A percentile compares a stretch with the other conserved stretches of the same genome.
Conservation (phyloP, 1,139 yeast genomes). For the Casaregolazyma lundiana region DNA sequence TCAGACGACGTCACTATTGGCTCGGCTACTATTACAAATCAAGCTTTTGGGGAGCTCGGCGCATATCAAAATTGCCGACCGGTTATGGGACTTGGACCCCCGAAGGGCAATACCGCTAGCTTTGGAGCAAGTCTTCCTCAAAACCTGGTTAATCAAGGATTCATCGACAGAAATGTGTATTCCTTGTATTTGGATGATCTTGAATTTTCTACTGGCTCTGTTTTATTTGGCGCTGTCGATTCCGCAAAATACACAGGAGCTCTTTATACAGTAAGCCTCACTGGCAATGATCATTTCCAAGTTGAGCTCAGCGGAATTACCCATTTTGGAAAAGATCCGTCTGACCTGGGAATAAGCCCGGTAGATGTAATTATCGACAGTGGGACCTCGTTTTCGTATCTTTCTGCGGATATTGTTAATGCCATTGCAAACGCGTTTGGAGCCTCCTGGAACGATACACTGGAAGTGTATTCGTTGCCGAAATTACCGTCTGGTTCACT, state of each 20-base stretch:
- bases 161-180: neutral
- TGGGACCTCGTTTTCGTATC: conserved; percentile 56
- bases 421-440: conserved; percentile 13
- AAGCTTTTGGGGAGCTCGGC: conserved; percentile 8
- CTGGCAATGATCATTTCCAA: conserved; percentile 8
- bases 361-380: conserved; percentile 53
- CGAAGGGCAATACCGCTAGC: neutral
- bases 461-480: conserved; percentile 21
- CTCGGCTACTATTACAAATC: conserved; percentile 5
- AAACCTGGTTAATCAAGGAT: neutral
- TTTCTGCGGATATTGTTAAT: conserved; percentile 38
- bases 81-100: conserved; percentile 10
- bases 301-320: conserved; percentile 13
- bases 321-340: conserved; percentile 13
- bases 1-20: conserved; percentile 35
- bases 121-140: conserved; percentile 22
- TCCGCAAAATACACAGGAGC: conserved; percentile 46
- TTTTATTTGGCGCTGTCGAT: conserved; percentile 59
- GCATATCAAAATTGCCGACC: too few species aligned
- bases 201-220: conserved; percentile 40
- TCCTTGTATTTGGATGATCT: conserved; percentile 21
- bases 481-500: conserved; percentile 15
- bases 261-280: conserved; percentile 31
- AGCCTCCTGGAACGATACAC: conserved; percentile 12
- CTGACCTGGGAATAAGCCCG: conserved; percentile 24